A percentile compares a stretch with the other conserved stretches of the same genome.
Conservation (phyloP, 1,284 basidiomycete species). For the Somion occarium region DNA sequence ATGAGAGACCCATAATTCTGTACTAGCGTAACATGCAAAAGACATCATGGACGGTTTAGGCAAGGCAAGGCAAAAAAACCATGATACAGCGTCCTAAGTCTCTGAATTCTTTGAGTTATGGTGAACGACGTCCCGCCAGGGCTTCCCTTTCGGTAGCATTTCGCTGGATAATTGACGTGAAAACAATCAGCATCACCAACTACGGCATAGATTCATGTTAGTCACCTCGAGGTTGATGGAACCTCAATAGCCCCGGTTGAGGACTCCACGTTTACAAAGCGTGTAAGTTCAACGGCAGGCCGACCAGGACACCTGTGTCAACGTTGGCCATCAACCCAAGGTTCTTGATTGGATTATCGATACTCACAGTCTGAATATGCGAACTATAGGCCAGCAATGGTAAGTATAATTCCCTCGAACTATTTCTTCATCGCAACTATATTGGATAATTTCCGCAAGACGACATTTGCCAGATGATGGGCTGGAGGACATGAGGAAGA, state of each 20-base stretch:
- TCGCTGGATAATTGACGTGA: no score
- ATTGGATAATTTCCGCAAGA: conserved; percentile 70
- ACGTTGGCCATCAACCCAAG: no score
- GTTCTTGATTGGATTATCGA: no score
- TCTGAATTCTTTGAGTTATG: neutral
- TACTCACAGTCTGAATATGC: conserved; percentile 67
- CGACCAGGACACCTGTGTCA: conserved; percentile 51
- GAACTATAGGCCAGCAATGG: conserved; percentile 65
- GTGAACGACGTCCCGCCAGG: conserved; percentile 42
- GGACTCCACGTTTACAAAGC: conserved; percentile 47
- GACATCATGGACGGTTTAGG: neutral
- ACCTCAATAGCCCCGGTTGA: conserved; percentile 62
- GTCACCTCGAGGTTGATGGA: conserved; percentile 40
- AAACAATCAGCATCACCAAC: no score
- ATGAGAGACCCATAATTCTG: no score
- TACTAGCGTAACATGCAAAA: neutral
- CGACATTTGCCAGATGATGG: conserved; percentile 35
- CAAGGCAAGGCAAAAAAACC: no score
- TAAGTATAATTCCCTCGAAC: conserved; percentile 30
- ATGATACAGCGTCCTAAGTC: no score
- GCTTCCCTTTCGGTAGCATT: conserved; percentile 41
- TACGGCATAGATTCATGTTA: conserved; percentile 1
- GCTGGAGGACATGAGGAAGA: conserved; percentile 5
- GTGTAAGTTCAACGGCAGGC: conserved; percentile 71
- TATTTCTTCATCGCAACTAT: conserved; percentile 46